Base-by-base conservation (phyloP, 768 basidiomycete species). In the Sporobolomyces pararoseus region DNA sequence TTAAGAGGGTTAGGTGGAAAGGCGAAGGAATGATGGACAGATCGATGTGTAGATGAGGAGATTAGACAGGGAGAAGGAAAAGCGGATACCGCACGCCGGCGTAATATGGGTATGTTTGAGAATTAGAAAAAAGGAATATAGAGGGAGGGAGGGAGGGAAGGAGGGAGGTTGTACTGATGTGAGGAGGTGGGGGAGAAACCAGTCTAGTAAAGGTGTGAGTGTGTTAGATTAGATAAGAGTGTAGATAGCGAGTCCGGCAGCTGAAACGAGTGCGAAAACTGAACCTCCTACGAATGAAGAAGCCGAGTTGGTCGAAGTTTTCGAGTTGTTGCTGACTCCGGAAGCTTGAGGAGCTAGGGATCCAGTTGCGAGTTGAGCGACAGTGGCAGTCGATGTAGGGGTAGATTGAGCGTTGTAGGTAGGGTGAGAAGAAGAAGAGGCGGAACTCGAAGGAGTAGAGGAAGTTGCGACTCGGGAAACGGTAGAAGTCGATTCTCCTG, bases 351-450 rank as follows among this genome's bases (percentile, higher is more conserved):
- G 39, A 29, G 68, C 46, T 31, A 54, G 27, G 4, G n/a, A 10
- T 1, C 68, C 68, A 7, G 57, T 39, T 10, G 57, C 51, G 44
- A 70, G 59, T 7, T 44, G 21, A 10, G 68, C 63, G 35, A 70
- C 68, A 23, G 42, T 70, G 25, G 68, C 68, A 29, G 68, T 70
- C 21, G 63, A 55, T 10, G 44, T 35, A n/a, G 68, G 47, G 34
- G 63, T 23, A 19, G 54, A 25, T 35, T 25, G 4, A 0, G 68
- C 57, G 50, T 70, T 65, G 57, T 64, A 65, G 23, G 68, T 65
- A 31, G 63, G 39, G 39, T 16, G 39, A 25, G 39, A 19, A 13
- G 55, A 58, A n/a, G 37, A 3, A 17, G 39, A 3, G 46, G 39
- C 2, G n/a, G 39, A 42, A 17, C 9, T 42, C 10, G 39, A 39